phyloP scores from a whole-genome alignment of 2,329 filamentous ascomycete genomes.

The Aspergillus brunneoviolaceus region DNA sequence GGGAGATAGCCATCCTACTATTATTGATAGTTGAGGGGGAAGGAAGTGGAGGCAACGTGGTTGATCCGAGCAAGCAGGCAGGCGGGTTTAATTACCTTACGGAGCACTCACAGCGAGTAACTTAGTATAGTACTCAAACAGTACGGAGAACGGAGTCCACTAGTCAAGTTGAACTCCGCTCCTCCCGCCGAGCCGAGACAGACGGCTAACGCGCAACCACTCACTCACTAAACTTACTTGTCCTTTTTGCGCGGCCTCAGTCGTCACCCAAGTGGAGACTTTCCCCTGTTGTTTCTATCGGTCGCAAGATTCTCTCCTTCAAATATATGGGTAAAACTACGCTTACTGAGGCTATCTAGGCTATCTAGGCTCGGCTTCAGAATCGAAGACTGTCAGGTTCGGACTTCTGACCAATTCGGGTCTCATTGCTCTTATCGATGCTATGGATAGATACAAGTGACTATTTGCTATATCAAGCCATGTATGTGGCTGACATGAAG shows the following conservation, averaged over 20 bases:
- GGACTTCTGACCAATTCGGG: background rate
- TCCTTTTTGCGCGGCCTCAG: background rate
- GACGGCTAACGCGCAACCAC: no score
- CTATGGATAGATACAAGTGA: background rate
- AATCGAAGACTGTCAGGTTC: background rate
- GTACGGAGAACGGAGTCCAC: no score
- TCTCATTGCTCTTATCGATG: background rate
- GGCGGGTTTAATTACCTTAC: background rate
- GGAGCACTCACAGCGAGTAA: no score
- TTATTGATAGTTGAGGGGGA: slow-evolving; percentile 2
- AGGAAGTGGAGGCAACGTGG: background rate
- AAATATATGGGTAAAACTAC: no score
- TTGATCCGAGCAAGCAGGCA: background rate
- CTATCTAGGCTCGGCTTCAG: no score
- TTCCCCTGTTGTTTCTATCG: background rate
- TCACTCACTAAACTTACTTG: background rate
- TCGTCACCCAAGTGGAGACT: background rate
- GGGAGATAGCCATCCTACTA: slow-evolving; percentile 14
- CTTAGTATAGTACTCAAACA: no score
- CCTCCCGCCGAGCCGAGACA: background rate
- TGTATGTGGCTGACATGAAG: background rate
- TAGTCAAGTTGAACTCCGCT: background rate
- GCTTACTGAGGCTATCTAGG: no score
- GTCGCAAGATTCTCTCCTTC: background rate
- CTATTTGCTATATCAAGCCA: background rate